These are phyloP conservation scores for Abrus pulchellus DNA, from an alignment of 306 rosid species.

Conservation along the genomic window DNA sequence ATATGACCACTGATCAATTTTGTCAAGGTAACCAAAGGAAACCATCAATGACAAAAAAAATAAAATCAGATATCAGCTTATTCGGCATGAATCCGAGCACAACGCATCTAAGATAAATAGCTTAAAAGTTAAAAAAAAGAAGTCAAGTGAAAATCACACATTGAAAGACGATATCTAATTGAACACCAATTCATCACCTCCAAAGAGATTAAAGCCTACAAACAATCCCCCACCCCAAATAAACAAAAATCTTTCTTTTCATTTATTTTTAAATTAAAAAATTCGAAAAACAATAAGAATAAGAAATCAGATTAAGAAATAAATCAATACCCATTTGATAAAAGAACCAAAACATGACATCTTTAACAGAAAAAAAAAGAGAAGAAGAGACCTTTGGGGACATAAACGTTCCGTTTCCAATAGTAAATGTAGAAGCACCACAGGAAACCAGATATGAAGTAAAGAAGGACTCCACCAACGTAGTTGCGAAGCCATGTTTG, in stretches of 20 bases:
- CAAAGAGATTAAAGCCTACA: no score
- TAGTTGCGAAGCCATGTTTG: constrained; percentile 91
- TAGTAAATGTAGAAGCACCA: constrained; percentile 87
- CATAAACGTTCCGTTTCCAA: constrained; percentile 72
- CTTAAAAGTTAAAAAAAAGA: neutral
- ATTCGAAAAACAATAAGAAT: neutral
- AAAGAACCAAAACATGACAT: neutral
- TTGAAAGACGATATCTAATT: neutral
- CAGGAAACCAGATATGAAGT: constrained; percentile 71
- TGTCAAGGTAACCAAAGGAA: neutral
- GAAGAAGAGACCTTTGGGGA: constrained; percentile 69
- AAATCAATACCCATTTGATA: constrained; percentile 17
- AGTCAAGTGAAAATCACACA: neutral
- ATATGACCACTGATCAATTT: neutral
- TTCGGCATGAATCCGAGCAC: constrained; percentile 28
- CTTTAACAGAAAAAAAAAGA: neutral
- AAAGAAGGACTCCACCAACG: constrained; percentile 73
- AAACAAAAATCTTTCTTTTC: neutral
- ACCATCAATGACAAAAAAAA: neutral
- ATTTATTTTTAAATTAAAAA: neutral
- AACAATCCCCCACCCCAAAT: neutral
- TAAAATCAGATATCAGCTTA: neutral
- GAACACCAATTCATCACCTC: constrained; percentile 15
- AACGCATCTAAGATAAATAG: neutral
- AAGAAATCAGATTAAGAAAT: constrained; percentile 18